phyloP scores from a whole-genome alignment of 305 asterid species.

The Fraxinus dipetala region DNA sequence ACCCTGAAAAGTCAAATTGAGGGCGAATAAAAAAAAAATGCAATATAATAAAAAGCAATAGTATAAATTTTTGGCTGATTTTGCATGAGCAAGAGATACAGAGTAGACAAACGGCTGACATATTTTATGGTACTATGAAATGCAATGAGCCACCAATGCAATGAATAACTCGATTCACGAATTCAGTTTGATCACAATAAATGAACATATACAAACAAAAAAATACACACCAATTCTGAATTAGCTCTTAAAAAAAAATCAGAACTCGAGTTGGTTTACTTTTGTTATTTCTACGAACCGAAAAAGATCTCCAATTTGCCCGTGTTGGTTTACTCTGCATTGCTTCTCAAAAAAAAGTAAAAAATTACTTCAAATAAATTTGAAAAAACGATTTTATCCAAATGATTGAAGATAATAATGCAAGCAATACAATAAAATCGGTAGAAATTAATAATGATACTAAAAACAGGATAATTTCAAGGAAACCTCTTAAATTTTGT shows the following conservation, averaged over 20 bases:
- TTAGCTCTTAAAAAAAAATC: neutral
- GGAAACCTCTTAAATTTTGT: neutral
- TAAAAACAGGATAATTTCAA: neutral
- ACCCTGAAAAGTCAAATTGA: conserved; percentile 35
- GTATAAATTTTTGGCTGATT: neutral
- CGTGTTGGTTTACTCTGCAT: neutral
- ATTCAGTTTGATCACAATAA: conserved; percentile 42
- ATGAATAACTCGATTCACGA: conserved; percentile 58
- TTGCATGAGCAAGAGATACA: conserved; percentile 11
- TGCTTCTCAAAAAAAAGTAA: neutral
- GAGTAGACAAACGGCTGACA: conserved; percentile 28
- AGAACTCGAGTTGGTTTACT: neutral
- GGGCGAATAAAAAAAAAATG: conserved; percentile 18
- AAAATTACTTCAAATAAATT: neutral
- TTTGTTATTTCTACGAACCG: neutral
- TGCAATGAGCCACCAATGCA: conserved; percentile 34
- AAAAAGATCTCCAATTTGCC: neutral
- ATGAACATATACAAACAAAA: conserved; percentile 27
- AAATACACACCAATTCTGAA: neutral
- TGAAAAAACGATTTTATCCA: neutral
- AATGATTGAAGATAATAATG: neutral
- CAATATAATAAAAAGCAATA: neutral
- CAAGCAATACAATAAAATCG: neutral
- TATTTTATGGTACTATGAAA: conserved; percentile 38
- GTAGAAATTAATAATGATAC: neutral